Evolutionary conservation across 371 early-diverging fungal genomes (phyloP).

Genomic region (Zopfochytrium polystomum): DNA sequence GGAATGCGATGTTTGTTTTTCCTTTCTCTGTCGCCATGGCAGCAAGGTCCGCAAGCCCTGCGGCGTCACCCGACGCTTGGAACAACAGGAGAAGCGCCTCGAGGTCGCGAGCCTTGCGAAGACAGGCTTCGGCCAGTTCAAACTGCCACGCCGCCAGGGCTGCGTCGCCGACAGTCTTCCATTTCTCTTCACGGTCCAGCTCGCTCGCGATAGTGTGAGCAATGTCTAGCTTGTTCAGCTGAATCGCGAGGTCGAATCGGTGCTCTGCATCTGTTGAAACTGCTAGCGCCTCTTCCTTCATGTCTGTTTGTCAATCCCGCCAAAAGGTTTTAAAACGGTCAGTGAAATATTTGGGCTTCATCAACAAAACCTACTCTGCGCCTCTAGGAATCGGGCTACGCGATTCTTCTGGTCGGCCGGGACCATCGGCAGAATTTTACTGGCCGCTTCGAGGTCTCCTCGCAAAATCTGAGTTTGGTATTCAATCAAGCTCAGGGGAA

Average conservation of each 20-base stretch:
- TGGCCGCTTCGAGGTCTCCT: conserved; percentile 82
- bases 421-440: conserved; percentile 74
- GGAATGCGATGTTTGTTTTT: conserved; percentile 87
- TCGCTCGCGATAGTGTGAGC: conserved; percentile 85
- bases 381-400: conserved; percentile 92
- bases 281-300: conserved; percentile 86
- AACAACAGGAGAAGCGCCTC: conserved; percentile 85
- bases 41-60: conserved; percentile 73
- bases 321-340: not conserved
- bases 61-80: conserved; percentile 78
- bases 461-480: conserved; percentile 94
- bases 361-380: conserved; percentile 53
- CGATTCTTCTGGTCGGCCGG: conserved; percentile 82
- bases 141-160: conserved; percentile 82
- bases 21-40: conserved; percentile 72
- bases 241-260: conserved; percentile 90
- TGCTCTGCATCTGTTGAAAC: conserved; percentile 93
- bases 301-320: conserved; percentile 36
- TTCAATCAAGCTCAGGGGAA: conserved; percentile 90
- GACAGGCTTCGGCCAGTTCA: conserved; percentile 85
- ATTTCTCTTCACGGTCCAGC: conserved; percentile 78
- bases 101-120: conserved; percentile 81
- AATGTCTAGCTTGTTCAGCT: conserved; percentile 74
- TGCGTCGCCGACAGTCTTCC: conserved; percentile 87
- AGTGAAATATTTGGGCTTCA: not conserved